These are phyloP conservation scores for Cubamyces lactineus DNA, from an alignment of 768 basidiomycete genomes.

Conservation along the genomic window DNA sequence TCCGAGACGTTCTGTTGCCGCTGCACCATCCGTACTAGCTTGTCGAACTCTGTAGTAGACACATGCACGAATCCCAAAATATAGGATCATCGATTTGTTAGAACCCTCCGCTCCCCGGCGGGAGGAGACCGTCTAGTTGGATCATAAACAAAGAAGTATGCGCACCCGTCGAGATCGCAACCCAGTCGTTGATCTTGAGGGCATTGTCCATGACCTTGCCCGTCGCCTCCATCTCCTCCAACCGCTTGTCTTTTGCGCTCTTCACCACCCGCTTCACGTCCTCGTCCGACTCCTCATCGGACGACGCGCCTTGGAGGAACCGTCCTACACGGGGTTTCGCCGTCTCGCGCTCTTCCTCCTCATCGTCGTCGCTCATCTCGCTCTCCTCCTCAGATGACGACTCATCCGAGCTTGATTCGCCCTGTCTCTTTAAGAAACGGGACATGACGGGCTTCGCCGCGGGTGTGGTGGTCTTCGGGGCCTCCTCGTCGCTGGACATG, in stretches of 20 bases:
- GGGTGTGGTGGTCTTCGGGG: conserved; percentile 49
- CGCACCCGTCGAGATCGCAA: conserved; percentile 84
- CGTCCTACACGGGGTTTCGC: conserved; percentile 43
- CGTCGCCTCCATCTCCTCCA: conserved; percentile 93
- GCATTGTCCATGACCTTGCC: conserved; percentile 94
- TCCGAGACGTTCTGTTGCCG: conserved; percentile 85
- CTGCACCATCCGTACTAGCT: conserved; percentile 87
- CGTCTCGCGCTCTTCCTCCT: conserved; percentile 42
- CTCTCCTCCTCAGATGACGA: conserved; percentile 57
- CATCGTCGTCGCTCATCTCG: conserved; percentile 47
- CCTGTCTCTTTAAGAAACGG: conserved; percentile 71
- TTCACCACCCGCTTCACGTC: conserved; percentile 73
- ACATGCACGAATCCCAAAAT: too few relatives aligned
- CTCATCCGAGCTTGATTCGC: conserved; percentile 56
- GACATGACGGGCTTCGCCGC: conserved; percentile 69
- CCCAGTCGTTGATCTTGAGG: conserved; percentile 97
- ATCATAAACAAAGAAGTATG: background rate
- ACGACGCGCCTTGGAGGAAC: conserved; percentile 50
- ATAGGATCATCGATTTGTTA: background rate
- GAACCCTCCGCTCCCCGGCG: background rate
- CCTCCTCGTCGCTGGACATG: conserved; percentile 75
- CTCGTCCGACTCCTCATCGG: conserved; percentile 63
- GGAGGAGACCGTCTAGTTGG: background rate
- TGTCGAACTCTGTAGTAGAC: conserved; percentile 89
- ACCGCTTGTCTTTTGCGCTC: conserved; percentile 88